These are phyloP conservation scores for Fusarium neocosmosporiellum DNA, from an alignment of 2,329 filamentous ascomycete genomes.

Conservation along the genomic window DNA sequence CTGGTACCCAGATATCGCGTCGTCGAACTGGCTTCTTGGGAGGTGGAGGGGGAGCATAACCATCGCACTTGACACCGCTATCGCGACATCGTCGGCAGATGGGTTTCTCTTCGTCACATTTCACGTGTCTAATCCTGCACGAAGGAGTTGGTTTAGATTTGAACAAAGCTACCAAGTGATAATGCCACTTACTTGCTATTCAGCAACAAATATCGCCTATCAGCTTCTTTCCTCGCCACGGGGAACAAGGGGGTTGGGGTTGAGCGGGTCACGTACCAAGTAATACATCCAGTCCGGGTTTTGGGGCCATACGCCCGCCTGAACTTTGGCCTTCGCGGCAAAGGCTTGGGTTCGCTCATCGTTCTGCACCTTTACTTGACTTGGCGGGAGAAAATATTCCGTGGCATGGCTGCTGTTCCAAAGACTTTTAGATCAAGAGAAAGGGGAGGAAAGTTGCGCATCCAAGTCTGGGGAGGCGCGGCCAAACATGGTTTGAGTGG, in stretches of 20 bases:
- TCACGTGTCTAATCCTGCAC: conserved; percentile 35
- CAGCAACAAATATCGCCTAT: neutral
- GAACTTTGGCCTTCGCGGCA: conserved; percentile 25
- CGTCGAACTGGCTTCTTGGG: conserved; percentile 9
- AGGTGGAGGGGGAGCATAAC: conserved; percentile 17
- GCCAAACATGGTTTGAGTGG: neutral
- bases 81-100: conserved; percentile 33
- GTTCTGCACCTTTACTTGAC: neutral
- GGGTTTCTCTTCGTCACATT: conserved; percentile 45
- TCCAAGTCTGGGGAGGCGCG: neutral
- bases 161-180: neutral
- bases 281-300: conserved; percentile 36
- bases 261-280: conserved; percentile 26
- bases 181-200: conserved; percentile 16
- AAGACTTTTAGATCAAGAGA: neutral
- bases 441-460: neutral
- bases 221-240: neutral
- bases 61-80: conserved; percentile 34
- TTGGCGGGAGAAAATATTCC: neutral
- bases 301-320: conserved; percentile 29
- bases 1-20: neutral
- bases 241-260: neutral
- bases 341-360: conserved; percentile 4
- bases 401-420: neutral
- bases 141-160: neutral